Evolutionary conservation across 768 basidiomycete genomes (phyloP).

Genomic region (Mycena latifolia): DNA sequence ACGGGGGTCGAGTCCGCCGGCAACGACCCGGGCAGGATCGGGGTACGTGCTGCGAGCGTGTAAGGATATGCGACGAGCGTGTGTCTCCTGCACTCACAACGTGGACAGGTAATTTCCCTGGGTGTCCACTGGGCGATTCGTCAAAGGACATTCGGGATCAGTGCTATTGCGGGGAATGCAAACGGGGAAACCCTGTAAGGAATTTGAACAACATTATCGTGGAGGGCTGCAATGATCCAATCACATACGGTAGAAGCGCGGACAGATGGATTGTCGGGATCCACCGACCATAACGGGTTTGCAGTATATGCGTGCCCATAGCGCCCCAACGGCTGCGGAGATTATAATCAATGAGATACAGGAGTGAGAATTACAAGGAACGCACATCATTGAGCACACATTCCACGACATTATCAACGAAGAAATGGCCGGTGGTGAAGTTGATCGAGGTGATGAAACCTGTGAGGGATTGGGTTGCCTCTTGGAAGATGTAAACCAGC

Average conservation of each 20-base stretch:
- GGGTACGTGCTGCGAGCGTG: background rate
- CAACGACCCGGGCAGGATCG: slow-evolving; percentile 4
- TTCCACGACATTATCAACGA: background rate
- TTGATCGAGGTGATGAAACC: slow-evolving; percentile 17
- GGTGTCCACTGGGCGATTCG: background rate
- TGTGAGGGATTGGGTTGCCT: background rate
- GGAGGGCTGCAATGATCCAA: too few species aligned
- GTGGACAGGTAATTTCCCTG: too few species aligned
- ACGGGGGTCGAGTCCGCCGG: slow-evolving; percentile 2
- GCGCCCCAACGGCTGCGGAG: background rate
- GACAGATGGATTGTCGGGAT: slow-evolving; percentile 19
- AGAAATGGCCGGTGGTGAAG: slow-evolving; percentile 8
- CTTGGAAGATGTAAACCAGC: slow-evolving; percentile 17
- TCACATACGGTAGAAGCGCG: slow-evolving; percentile 5
- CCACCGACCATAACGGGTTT: slow-evolving; percentile 24
- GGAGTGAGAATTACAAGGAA: too few species aligned
- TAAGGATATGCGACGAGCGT: too few species aligned
- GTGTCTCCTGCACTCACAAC: too few species aligned
- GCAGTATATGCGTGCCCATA: background rate
- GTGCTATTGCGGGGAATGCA: slow-evolving; percentile 30
- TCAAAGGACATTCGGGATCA: slow-evolving; percentile 14
- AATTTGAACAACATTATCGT: background rate
- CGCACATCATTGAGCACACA: slow-evolving; percentile 20
- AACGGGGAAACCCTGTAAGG: slow-evolving; percentile 11
- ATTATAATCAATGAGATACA: too few species aligned